These are phyloP conservation scores for Naganishia sp. DNA, from an alignment of 1,284 basidiomycete genomes.

Conservation along the genomic window DNA sequence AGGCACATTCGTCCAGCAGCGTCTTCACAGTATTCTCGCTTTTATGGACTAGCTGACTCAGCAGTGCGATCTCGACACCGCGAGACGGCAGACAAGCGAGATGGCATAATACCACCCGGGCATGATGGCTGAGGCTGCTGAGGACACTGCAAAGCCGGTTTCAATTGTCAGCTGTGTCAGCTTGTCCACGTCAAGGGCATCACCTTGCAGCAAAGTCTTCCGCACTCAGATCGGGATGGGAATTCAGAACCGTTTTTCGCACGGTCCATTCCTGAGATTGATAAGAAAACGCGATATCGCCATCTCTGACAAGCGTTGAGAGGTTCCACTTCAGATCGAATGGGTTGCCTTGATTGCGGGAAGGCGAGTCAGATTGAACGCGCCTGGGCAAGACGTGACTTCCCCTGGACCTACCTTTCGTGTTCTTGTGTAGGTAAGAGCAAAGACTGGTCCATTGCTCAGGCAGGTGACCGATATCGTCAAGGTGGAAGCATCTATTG, in stretches of 20 bases:
- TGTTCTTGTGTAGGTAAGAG: conserved; percentile 12
- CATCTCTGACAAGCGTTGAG: conserved; percentile 19
- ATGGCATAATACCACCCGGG: conserved; percentile 35
- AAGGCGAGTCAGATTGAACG: neutral
- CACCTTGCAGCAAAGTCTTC: conserved; percentile 26
- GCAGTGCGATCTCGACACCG: conserved; percentile 37
- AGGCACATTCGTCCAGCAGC: conserved; percentile 29
- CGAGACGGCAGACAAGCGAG: conserved; percentile 43
- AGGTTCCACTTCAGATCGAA: conserved; percentile 22
- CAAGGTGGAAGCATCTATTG: conserved; percentile 28
- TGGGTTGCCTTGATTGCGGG: conserved; percentile 1
- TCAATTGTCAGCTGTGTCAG: too few species aligned
- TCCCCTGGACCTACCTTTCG: conserved; percentile 7
- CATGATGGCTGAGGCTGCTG: conserved; percentile 22
- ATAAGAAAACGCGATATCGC: conserved; percentile 18
- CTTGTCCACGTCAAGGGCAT: too few species aligned
- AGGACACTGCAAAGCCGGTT: neutral
- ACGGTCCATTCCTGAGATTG: conserved; percentile 16
- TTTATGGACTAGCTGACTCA: conserved; percentile 28
- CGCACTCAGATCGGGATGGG: conserved; percentile 14
- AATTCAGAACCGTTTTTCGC: conserved; percentile 7
- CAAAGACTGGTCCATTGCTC: conserved; percentile 15
- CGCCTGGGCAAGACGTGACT: too few species aligned
- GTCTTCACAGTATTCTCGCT: conserved; percentile 4
- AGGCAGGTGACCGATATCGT: conserved; percentile 8